Evolutionary conservation across 192 early-diverging fungal genomes (phyloP), one percentile per base, ranked within the genome.

Genomic region (Coemansia sp.): DNA sequence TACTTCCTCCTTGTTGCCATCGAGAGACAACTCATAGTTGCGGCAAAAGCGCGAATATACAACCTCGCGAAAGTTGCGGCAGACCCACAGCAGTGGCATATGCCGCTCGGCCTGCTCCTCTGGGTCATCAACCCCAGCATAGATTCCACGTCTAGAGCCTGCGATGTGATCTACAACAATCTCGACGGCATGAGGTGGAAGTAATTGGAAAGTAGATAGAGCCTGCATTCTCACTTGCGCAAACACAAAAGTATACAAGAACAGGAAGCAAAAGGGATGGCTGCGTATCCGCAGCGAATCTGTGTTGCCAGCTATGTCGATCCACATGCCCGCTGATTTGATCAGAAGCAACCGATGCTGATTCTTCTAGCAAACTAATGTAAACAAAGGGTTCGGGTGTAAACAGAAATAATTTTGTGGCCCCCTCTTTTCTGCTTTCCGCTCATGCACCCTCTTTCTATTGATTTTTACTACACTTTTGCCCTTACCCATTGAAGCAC

Each of bases 111-210:
- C 27, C 17, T 35, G 18, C 33, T 32, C 52, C 3, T 53, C 52
- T 8, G 29, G 18, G 29, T 34, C 29, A 11, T 8, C n/a, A 21
- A 6, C 17, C 24, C 52, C 32, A 6, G 29, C 32, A 35, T 19
- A 18, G 9, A 4, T 17, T 17, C 15, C 9, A 17, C 29, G 32
- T 9, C 29, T 34, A 19, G 29, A 29, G 32, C 29, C 15, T 4
- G 52, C 52, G 18, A 53, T 35, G 32, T 53, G 52, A n/a, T 53
- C 18, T 8, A 53, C 52, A n/a, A 53, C 32, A 29, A 53, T 21
- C 52, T 34, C 32, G 15, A 53, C 52, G 17, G 34, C 18, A 8
- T 53, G 52, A 9, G 17, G 52, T 32, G 33, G 52, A 35, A 53
- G 52, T 3, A 53, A 9, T 17, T 53, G 52, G 17, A 53, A 21